phyloP scores from a whole-genome alignment of 495 filamentous ascomycete species.

The Aspergillus biplanus region DNA sequence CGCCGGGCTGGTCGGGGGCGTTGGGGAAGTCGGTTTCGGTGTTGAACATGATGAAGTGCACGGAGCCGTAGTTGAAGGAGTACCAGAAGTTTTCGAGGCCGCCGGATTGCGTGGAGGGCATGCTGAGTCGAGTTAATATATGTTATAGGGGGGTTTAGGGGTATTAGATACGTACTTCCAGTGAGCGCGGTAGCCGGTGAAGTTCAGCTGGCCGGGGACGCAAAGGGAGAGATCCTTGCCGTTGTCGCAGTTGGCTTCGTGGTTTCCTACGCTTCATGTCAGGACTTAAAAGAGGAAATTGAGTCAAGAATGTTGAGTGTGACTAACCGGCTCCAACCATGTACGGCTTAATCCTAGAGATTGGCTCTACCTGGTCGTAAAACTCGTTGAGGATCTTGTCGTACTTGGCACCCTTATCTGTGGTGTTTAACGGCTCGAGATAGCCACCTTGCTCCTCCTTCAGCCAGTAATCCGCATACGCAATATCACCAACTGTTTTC shows the following conservation, averaged over 20 bases:
- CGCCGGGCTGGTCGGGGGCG: background rate
- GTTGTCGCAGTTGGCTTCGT: background rate
- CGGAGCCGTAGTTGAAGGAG: slow-evolving; percentile 59
- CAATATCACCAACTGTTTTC: background rate
- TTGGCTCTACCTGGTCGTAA: background rate
- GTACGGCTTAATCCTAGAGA: background rate
- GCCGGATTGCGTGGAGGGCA: slow-evolving; percentile 49
- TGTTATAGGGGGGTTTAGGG: slow-evolving; percentile 22
- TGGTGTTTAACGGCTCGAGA: background rate
- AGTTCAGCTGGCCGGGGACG: background rate
- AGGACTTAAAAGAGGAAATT: background rate
- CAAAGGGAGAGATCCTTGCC: background rate
- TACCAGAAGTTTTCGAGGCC: slow-evolving; percentile 61
- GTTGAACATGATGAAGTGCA: slow-evolving; percentile 53
- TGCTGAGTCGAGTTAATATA: slow-evolving; percentile 47
- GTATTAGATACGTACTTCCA: background rate
- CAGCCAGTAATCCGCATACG: background rate
- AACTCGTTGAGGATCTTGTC: background rate
- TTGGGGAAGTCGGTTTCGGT: slow-evolving; percentile 39
- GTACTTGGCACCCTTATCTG: background rate
- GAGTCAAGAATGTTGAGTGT: background rate
- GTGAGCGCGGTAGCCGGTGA: background rate
- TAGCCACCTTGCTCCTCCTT: background rate
- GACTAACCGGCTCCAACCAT: background rate
- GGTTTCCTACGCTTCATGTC: background rate